Evolutionary conservation across 495 filamentous ascomycete genomes (phyloP), one percentile per base, ranked within the genome.

Genomic region (Lasiosphaeria ovina): DNA sequence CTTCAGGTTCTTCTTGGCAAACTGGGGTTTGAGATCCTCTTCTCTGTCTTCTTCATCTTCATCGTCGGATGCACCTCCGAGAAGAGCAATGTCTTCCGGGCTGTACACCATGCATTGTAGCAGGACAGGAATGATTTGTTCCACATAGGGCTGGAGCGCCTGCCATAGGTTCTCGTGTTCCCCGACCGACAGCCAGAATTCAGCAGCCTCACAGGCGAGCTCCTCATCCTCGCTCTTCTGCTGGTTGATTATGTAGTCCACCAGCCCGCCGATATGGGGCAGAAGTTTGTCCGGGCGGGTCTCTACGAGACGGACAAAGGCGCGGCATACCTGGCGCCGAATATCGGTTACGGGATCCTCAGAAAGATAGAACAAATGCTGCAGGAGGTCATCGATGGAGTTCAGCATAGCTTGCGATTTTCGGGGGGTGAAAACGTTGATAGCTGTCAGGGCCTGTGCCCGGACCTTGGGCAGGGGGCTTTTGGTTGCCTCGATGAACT

Each of bases 21-120:
- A 98, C 54, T 87, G 85, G 3, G 94, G 94, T 74, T 91, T 96
- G 63, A 99, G 89, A 69, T 99, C 94, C 70, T 98, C 83, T 17
- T 85, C 88, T 7, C 87, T 83, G 72, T 99, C 95, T 35, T 98
- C 95, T 59, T 89, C 79, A 32, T 97, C 93, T 48, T 95, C 95
- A 76, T 98, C 93, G 60, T 96, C 90, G 35, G 85, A 88, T 7
- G 89, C 90, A 40, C 84, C 89, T 61, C 90, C 91, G 33, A 98
- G 75, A 32, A 90, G 80, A 51, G 90, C 82, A 55, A 96, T 92
- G 61, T 98, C 95, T 57, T 98, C 94, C 61, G 96, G 89, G 65
- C 89, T 88, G 65, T 98, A 99, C 14, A 98, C 86, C 94, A 99
- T 99, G 67, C 90, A 93, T 60, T 93, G 86, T 3, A 99, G 83